Conservation (phyloP, 108 stramenopile genomes). For the Nitzschia sp. region DNA sequence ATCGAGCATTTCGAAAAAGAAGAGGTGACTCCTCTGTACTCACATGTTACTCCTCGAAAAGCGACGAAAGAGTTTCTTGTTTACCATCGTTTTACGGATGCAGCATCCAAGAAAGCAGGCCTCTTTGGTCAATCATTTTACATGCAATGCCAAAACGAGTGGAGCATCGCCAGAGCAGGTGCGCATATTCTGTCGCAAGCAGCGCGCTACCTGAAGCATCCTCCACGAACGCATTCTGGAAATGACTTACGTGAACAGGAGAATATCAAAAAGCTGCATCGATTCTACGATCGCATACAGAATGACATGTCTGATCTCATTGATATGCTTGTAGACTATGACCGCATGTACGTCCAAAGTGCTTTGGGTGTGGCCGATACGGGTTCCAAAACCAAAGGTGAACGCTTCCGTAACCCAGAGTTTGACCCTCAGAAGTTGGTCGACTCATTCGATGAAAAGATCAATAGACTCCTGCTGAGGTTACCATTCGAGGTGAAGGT, state of each 20-base stretch:
- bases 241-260: conserved; percentile 34
- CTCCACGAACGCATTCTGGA: conserved; percentile 18
- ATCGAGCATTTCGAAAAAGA: conserved; percentile 76
- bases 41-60: conserved; percentile 61
- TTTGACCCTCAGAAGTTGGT: conserved; percentile 60
- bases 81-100: conserved; percentile 61
- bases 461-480: conserved; percentile 52
- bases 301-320: conserved; percentile 63
- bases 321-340: conserved; percentile 62
- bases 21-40: conserved; percentile 74
- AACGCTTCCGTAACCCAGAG: conserved; percentile 41
- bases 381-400: conserved; percentile 6
- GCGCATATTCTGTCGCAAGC: conserved; percentile 88
- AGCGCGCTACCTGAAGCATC: conserved; percentile 57
- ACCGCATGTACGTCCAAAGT: conserved; percentile 54
- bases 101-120: conserved; percentile 34
- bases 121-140: conserved; percentile 78
- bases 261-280: conserved; percentile 29
- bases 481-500: conserved; percentile 86
- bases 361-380: conserved; percentile 42
- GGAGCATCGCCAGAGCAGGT: conserved; percentile 87
- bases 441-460: conserved; percentile 46
- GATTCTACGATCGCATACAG: conserved; percentile 54
- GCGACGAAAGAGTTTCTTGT: conserved; percentile 83
- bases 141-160: conserved; percentile 78